Base-by-base conservation (phyloP, 495 filamentous ascomycete species). In the Elasticomyces elasticus region DNA sequence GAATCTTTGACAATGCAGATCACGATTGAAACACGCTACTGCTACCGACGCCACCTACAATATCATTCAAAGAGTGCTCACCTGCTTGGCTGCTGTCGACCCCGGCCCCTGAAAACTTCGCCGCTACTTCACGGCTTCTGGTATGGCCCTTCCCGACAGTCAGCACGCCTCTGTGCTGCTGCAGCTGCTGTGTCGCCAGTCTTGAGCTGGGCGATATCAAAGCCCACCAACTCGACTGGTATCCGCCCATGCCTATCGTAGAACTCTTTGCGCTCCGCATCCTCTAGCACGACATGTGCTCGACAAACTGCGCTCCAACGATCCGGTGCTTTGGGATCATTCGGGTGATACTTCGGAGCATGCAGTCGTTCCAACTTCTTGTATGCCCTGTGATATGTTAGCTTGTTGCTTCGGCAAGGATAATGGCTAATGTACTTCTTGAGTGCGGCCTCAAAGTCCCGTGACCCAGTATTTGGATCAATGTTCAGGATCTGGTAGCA, bases 401-500 rank as follows among this genome's bases (percentile, higher is more conserved):
- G 49, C 37, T 41, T 20, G n/a, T 37, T 19, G 15, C 17, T 5
- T 15, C 2, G 27, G 23, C 20, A 5, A 5, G 4, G 35, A 45
- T 12, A 2, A 45, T 22, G 19, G 42, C 20, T 20, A n/a, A 10
- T 44, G 37, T n/a, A 48, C 52, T 40, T 38, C 5, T 48, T 22
- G 26, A 25, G 27, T 9, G 28, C 28, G 15, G n/a, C 5, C 13
- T 48, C 19, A 20, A 48, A 48, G 30, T 31, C 10, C 43, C 20
- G 17, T 9, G 40, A 12, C 1, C 4, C 13, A 6, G 52, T 49
- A 28, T 31, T 28, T 2, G 52, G 52, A 30, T 48, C 44, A 33
- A 55, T 20, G 35, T 49, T 33, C 28, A 55, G n/a, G 43, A 55
- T 55, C n/a, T 31, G 52, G 33, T 55, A 55, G 28, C 43, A 41